Conservation (phyloP, 2,329 filamentous ascomycete species). For the Emericellopsis cladophorae region DNA sequence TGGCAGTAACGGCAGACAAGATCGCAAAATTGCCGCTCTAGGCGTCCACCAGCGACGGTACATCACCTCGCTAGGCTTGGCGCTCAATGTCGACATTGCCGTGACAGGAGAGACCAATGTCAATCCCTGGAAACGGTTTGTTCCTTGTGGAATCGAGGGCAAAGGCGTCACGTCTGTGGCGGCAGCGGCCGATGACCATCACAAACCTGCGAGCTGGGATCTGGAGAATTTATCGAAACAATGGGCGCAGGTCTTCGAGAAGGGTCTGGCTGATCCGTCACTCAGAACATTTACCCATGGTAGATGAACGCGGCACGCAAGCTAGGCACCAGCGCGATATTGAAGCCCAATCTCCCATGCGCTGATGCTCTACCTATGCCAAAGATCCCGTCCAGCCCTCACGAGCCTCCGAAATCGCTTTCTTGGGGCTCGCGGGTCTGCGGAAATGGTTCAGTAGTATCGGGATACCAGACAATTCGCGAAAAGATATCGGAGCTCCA, state of each 20-base stretch:
- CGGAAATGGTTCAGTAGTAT: too few relatives aligned
- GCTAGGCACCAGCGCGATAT: background rate
- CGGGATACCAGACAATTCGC: too few relatives aligned
- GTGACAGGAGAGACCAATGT: conserved; percentile 18
- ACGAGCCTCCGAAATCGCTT: too few relatives aligned
- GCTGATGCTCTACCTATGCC: background rate
- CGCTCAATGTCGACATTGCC: conserved; percentile 61
- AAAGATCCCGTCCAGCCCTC: too few relatives aligned
- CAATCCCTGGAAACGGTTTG: conserved; percentile 57
- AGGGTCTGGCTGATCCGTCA: conserved; percentile 13
- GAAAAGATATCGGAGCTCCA: too few relatives aligned
- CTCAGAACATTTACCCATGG: too few relatives aligned
- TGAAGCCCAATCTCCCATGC: background rate
- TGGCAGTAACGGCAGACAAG: conserved; percentile 12
- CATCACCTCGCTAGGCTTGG: conserved; percentile 74
- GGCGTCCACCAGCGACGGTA: conserved; percentile 84
- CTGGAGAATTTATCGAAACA: conserved; percentile 13
- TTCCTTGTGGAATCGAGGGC: conserved; percentile 78
- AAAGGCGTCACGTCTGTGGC: conserved; percentile 66
- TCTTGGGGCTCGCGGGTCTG: too few relatives aligned
- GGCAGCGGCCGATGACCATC: conserved; percentile 26
- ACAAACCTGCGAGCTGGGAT: conserved; percentile 9
- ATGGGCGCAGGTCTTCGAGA: conserved; percentile 21
- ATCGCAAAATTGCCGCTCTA: conserved; percentile 74
- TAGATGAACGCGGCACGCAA: too few relatives aligned